These are phyloP conservation scores for Pyricularia sp. DNA, from an alignment of 2,329 filamentous ascomycete genomes.

Conservation along the genomic window DNA sequence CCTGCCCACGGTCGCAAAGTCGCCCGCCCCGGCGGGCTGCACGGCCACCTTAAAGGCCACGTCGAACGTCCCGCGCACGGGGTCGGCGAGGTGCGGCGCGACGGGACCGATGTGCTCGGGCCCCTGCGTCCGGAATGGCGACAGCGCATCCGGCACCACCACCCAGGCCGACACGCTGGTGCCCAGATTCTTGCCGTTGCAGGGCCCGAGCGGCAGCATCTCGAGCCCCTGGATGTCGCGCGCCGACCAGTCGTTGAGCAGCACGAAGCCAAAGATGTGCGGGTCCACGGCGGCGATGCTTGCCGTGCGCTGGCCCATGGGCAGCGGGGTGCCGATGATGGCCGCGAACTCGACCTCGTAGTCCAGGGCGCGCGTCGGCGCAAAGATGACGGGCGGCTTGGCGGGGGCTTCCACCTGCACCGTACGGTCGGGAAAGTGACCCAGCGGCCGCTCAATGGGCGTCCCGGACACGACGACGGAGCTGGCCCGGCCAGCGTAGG, in stretches of 20 bases:
- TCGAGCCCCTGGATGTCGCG: constrained; percentile 54
- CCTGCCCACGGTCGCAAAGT: constrained; percentile 17
- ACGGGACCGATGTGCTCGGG: constrained; percentile 14
- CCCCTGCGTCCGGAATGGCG: constrained; percentile 41
- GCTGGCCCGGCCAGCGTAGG: constrained; percentile 44
- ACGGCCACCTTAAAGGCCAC: constrained; percentile 21
- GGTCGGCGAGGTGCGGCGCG: constrained; percentile 23
- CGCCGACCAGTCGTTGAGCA: constrained; percentile 55
- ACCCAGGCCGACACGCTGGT: constrained; percentile 55
- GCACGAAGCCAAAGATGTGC: constrained; percentile 53
- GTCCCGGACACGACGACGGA: constrained; percentile 40
- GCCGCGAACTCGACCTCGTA: constrained; percentile 35
- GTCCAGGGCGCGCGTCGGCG: background rate
- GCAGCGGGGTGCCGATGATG: constrained; percentile 30
- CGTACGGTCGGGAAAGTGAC: background rate
- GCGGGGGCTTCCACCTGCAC: background rate
- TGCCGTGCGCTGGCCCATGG: constrained; percentile 23
- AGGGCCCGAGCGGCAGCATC: constrained; percentile 51
- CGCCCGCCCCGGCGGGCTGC: constrained; percentile 8
- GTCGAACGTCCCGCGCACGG: constrained; percentile 22
- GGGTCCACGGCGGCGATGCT: constrained; percentile 38
- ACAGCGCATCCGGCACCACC: constrained; percentile 49
- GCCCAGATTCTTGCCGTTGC: constrained; percentile 51
- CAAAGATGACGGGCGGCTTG: background rate
- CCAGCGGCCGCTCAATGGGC: constrained; percentile 24